Base-by-base conservation (phyloP, 1,284 basidiomycete species). In the Cronartium ribicola region DNA sequence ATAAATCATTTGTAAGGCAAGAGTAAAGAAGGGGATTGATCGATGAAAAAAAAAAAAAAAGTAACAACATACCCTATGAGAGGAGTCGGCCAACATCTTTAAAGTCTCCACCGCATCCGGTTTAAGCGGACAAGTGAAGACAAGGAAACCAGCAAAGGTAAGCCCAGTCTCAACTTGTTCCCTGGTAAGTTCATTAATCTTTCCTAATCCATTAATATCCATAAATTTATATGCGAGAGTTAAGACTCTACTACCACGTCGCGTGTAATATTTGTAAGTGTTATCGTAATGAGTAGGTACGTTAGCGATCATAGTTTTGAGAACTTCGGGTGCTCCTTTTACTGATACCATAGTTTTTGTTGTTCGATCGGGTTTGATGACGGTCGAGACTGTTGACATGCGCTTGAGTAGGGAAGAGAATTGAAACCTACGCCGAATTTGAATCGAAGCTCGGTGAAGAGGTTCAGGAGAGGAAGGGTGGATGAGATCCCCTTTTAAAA, bases 111-210 rank as follows among this genome's bases (percentile, higher is more conserved):
- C 85, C 2, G 94, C 94, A 81, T 97, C 94, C n/a, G 87, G 82
- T 83, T 97, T 97, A 77, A 97, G 86, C 1, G 94, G 94, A 80
- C 93, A 96, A 80, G 95, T 92, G 87, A 97, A 97, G 13, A 97
- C 91, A 76, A 97, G 84, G 85, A 97, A 97, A 11, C 94, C 94
- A 40, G 87, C 91, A 80, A 97, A 97, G 4, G 81, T 83, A 48
- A 97, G 85, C 5, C 84, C 80, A 75, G 86, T 87, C 82, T 97
- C 94, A 48, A 92, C 90, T 46, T 88, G 83, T 62, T 91, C 88
- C 67, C 94, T 85, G 55, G 87, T 82, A 37, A 94, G 82, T 77
- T 90, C 91, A 80, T 92, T 92, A 80, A 96, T 90, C 91, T 94
- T 76, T 3, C 20, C n/a, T 8, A 40, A 13, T n/a, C 55, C 48